These are phyloP conservation scores for Pythium myriotylum DNA, from an alignment of 352 stramenopile genomes.

Conservation along the genomic window DNA sequence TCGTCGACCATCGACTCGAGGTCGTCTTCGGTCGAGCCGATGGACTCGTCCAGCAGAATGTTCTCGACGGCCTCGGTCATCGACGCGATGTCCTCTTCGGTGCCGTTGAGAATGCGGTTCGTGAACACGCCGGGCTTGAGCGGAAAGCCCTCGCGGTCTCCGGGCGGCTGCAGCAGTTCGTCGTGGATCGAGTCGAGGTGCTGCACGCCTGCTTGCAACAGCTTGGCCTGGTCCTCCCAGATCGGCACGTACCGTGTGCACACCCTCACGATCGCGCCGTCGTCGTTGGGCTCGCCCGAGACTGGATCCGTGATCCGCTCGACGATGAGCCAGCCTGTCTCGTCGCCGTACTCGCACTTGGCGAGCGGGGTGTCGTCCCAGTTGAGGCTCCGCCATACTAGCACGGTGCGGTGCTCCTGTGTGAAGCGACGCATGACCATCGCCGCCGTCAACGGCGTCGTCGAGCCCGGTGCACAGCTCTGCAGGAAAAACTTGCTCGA, in stretches of 20 bases:
- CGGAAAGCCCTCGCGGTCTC: background rate
- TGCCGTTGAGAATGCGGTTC: slow-evolving; percentile 7
- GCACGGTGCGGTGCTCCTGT: slow-evolving; percentile 4
- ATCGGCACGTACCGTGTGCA: slow-evolving; percentile 17
- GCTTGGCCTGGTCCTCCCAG: slow-evolving; percentile 7
- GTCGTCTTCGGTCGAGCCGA: slow-evolving; percentile 12
- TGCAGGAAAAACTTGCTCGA: slow-evolving; percentile 1
- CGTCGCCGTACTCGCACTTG: slow-evolving; percentile 10
- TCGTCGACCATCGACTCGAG: slow-evolving; percentile 12
- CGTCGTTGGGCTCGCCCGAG: background rate
- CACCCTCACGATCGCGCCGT: slow-evolving; percentile 1
- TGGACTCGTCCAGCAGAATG: slow-evolving; percentile 22
- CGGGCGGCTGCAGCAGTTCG: background rate
- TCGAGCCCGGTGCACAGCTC: background rate
- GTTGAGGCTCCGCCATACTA: slow-evolving; percentile 16
- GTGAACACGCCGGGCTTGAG: slow-evolving; percentile 14
- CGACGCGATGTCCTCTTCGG: slow-evolving; percentile 17
- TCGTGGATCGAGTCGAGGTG: background rate
- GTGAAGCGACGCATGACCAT: slow-evolving; percentile 16
- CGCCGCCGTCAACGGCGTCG: background rate
- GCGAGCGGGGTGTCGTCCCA: background rate
- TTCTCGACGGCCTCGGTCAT: slow-evolving; percentile 27
- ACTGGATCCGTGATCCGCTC: background rate
- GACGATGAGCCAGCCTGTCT: slow-evolving; percentile 14
- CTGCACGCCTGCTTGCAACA: background rate